phyloP scores from a whole-genome alignment of 108 stramenopile species.

The Cyclotella cryptica region DNA sequence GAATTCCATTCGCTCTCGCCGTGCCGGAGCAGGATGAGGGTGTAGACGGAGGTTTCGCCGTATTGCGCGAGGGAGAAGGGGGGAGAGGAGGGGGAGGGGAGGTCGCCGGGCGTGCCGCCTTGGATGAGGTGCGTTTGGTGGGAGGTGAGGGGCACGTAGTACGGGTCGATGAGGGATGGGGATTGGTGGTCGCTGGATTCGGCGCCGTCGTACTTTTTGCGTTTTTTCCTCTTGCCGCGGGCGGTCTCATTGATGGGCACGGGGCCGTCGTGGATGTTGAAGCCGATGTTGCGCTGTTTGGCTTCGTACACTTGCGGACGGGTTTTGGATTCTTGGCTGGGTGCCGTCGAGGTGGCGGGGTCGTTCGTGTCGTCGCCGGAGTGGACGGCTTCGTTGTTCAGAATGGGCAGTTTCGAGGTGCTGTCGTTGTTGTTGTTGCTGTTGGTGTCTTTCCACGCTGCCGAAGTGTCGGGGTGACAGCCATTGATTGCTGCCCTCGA shows the following conservation, averaged over 20 bases:
- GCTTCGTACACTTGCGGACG: slow-evolving; percentile 35
- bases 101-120: slow-evolving; percentile 74
- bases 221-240: slow-evolving; percentile 1
- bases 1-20: slow-evolving; percentile 88
- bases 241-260: slow-evolving; percentile 35
- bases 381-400: no score
- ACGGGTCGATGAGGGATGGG: slow-evolving; percentile 46
- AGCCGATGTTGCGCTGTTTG: slow-evolving; percentile 17
- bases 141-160: slow-evolving; percentile 31
- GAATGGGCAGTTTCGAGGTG: no score
- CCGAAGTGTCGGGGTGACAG: no score
- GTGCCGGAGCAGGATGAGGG: slow-evolving; percentile 79
- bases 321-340: not conserved
- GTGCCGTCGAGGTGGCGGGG: no score
- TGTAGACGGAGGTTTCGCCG: slow-evolving; percentile 80
- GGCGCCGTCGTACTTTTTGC: not conserved
- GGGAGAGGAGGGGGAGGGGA: slow-evolving; percentile 39
- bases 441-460: no score
- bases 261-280: slow-evolving; percentile 42
- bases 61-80: slow-evolving; percentile 61
- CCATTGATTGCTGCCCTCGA: no score
- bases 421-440: no score
- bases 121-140: slow-evolving; percentile 60
- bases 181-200: slow-evolving; percentile 1
- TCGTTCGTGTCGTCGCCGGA: no score